Conservation (phyloP, 1,139 yeast genomes). For the Candida mesenterica region DNA sequence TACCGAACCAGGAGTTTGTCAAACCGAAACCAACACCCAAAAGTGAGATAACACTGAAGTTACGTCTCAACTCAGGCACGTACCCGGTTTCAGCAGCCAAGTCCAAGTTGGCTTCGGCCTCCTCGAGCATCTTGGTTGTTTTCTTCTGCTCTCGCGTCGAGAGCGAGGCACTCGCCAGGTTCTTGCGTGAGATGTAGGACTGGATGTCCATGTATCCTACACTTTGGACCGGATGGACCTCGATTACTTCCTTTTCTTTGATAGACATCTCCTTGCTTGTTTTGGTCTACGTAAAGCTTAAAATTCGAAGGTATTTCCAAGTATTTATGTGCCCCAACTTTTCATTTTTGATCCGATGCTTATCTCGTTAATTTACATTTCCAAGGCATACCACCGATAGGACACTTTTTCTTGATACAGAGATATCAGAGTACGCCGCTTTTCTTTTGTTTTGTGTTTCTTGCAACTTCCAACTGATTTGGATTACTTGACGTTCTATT, state of each 20-base stretch:
- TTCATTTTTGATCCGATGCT: no score
- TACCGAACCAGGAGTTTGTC: constrained; percentile 56
- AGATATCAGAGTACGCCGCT: no score
- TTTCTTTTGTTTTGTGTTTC: no score
- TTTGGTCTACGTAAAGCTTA: no score
- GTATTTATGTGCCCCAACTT: no score
- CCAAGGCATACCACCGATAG: no score
- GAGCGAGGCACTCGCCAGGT: constrained; percentile 10
- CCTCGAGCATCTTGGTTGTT: constrained; percentile 22
- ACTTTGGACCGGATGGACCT: constrained; percentile 19
- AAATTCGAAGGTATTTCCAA: no score
- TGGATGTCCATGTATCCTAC: constrained; percentile 21
- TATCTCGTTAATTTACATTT: no score
- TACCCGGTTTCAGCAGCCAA: constrained; percentile 37
- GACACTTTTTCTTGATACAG: no score
- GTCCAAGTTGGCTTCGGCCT: constrained; percentile 32
- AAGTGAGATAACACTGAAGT: constrained; percentile 53
- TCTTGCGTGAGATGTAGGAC: constrained; percentile 15
- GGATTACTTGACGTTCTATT: no score
- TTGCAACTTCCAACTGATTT: no score
- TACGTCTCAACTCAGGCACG: constrained; percentile 44
- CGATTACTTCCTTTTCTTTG: constrained; percentile 7
- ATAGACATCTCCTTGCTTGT: constrained; percentile 7
- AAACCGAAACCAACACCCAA: constrained; percentile 51
- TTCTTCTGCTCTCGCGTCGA: constrained; percentile 13